Conservation (phyloP, 2,329 filamentous ascomycete genomes). For the Emergomyces africanus region DNA sequence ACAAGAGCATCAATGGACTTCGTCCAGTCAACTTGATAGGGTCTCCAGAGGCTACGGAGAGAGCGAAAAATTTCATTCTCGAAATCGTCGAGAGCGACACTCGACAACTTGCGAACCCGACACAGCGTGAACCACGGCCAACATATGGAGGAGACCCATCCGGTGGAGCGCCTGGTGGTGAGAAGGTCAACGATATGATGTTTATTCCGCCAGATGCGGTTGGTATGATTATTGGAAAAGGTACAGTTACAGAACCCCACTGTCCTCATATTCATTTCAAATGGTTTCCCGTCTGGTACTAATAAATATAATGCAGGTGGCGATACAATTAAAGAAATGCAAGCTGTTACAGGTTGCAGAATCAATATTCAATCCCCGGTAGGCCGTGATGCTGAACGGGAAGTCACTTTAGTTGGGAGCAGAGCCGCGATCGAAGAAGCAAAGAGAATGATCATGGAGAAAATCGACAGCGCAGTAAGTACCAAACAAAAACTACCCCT, state of each 20-base stretch:
- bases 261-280: too few species aligned
- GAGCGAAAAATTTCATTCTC: slow-evolving; percentile 77
- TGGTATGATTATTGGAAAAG: slow-evolving; percentile 93
- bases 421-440: slow-evolving; percentile 66
- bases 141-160: slow-evolving; percentile 16
- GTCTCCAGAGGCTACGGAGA: slow-evolving; percentile 56
- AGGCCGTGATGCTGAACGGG: slow-evolving; percentile 65
- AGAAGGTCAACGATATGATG: slow-evolving; percentile 68
- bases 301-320: slow-evolving; percentile 40
- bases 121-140: slow-evolving; percentile 12
- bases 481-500: neutral
- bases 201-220: slow-evolving; percentile 82
- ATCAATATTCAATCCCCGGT: slow-evolving; percentile 78
- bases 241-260: slow-evolving; percentile 16
- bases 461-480: slow-evolving; percentile 78
- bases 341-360: slow-evolving; percentile 76
- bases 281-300: neutral
- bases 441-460: slow-evolving; percentile 77
- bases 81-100: slow-evolving; percentile 91
- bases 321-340: slow-evolving; percentile 91
- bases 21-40: slow-evolving; percentile 86
- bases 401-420: slow-evolving; percentile 73
- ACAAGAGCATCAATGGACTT: slow-evolving; percentile 81
- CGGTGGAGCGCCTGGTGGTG: slow-evolving; percentile 10
- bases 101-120: slow-evolving; percentile 11